Evolutionary conservation across 176 grass and related monocot genomes (phyloP), one percentile per base, ranked within the genome.

Genomic region (Aegilops umbellulata): DNA sequence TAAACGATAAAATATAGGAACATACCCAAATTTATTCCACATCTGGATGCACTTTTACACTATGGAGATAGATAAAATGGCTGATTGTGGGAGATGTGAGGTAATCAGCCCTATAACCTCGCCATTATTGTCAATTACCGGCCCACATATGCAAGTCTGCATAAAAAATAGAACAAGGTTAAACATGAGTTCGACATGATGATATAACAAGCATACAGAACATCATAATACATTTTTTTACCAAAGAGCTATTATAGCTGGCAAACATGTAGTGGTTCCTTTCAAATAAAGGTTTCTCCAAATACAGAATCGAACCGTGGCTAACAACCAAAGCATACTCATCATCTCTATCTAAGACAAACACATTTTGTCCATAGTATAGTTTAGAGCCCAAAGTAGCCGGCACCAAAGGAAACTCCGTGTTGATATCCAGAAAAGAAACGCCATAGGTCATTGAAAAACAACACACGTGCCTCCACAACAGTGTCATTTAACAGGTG

Each of bases 371-470:
- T 75, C 25, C 25, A 75, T 75, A 75, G 25, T 44, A 49, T 75
- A 25, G 72, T 75, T 44, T 75, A 75, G 42, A 75, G 16, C 72
- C 72, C 41, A 75, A 75, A 75, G 72, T 29, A 75, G 42, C 42
- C 27, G 72, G 24, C 24, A 30, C 15, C 42, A 75, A 26, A 51
- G 72, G 72, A 75, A 75, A 51, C 42, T 17, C 42, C 47, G 25
- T 49, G 27, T 8, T 49, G 44, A 75, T 44, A 75, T 30, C 42
- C 41, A 75, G 16, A 27, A 75, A 44, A 27, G 72, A 51, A 19
- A 75, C 27, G 27, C 72, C 72, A 30, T 75, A 75, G 44, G 26
- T 8, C 15, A 27, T 51, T 75, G 25, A 75, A 75, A 44, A 51
- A 75, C 47, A 51, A 49, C 72, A 51, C 42, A 29, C 72, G 24